These are phyloP conservation scores for Arthrobotrys entomopaga DNA, from an alignment of 2,329 filamentous ascomycete genomes.

Conservation along the genomic window DNA sequence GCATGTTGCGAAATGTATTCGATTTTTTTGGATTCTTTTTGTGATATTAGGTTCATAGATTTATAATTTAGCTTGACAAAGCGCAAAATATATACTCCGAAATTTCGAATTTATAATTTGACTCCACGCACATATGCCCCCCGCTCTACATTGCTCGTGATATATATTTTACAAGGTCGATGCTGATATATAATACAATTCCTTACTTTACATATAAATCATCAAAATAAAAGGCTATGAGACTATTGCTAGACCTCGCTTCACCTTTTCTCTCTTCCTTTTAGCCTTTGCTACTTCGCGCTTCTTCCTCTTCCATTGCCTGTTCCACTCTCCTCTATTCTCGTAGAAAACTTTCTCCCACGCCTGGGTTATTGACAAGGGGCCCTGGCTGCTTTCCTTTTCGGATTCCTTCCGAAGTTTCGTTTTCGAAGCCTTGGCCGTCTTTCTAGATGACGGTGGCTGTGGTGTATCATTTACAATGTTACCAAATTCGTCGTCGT, in stretches of 20 bases:
- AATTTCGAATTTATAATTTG: too few species aligned
- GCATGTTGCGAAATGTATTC: too few species aligned
- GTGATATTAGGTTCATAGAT: too few species aligned
- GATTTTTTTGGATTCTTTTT: too few species aligned
- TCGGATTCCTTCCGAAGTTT: slow-evolving; percentile 56
- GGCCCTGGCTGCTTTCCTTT: slow-evolving; percentile 53
- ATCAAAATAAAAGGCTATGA: slow-evolving; percentile 1
- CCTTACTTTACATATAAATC: slow-evolving; percentile 18
- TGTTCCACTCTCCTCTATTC: slow-evolving; percentile 72
- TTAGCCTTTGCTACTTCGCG: slow-evolving; percentile 74
- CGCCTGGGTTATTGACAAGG: slow-evolving; percentile 30
- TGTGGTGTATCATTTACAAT: not conserved
- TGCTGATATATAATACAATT: slow-evolving; percentile 3
- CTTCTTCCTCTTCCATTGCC: slow-evolving; percentile 73
- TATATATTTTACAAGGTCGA: not conserved
- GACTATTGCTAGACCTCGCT: slow-evolving; percentile 30
- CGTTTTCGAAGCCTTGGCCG: not conserved
- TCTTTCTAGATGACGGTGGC: not conserved
- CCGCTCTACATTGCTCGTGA: too few species aligned
- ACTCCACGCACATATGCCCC: too few species aligned
- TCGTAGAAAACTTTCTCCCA: slow-evolving; percentile 74
- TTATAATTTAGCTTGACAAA: too few species aligned
- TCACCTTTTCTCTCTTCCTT: slow-evolving; percentile 68
- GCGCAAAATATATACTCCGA: too few species aligned
- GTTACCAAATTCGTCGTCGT: not conserved